Evolutionary conservation across 176 grass and related monocot genomes (phyloP).

Genomic region (Carex parvula): DNA sequence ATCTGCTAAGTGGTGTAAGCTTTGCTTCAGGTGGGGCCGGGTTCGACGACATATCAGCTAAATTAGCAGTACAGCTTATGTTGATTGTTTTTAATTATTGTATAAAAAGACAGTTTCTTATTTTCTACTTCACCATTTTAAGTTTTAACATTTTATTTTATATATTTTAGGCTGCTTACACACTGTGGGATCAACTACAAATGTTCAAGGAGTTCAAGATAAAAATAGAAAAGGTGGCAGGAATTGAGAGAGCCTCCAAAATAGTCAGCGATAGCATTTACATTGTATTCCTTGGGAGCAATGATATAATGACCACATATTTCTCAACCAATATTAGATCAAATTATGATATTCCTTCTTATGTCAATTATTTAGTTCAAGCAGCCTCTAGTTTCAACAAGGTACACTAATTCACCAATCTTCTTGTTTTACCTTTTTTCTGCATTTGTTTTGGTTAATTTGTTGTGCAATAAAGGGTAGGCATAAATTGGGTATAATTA

Average conservation of each 20-base stretch:
- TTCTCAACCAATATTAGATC: constrained; percentile 10
- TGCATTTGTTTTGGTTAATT: not conserved
- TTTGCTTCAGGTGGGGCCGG: constrained; percentile 38
- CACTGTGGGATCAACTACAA: constrained; percentile 23
- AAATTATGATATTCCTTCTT: constrained; percentile 22
- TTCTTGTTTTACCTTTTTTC: not conserved
- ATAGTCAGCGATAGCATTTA: constrained; percentile 26
- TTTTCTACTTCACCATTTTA: not conserved
- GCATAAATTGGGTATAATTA: no score
- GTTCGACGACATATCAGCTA: constrained; percentile 27
- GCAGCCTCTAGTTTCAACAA: constrained; percentile 23
- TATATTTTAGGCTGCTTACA: not conserved
- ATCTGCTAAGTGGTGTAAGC: constrained; percentile 31
- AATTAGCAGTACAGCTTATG: not conserved
- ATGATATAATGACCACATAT: constrained; percentile 32
- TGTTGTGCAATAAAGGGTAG: no score
- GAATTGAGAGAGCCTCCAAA: constrained; percentile 13
- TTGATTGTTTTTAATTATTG: not conserved
- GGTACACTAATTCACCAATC: not conserved
- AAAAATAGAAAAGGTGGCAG: not conserved
- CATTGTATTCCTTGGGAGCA: constrained; percentile 4
- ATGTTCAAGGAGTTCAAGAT: constrained; percentile 29
- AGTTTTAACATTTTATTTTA: not conserved
- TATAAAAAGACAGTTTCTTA: not conserved
- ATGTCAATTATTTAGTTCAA: constrained; percentile 11